Conservation (phyloP, 2,329 filamentous ascomycete genomes). For the Fusarium coicis region DNA sequence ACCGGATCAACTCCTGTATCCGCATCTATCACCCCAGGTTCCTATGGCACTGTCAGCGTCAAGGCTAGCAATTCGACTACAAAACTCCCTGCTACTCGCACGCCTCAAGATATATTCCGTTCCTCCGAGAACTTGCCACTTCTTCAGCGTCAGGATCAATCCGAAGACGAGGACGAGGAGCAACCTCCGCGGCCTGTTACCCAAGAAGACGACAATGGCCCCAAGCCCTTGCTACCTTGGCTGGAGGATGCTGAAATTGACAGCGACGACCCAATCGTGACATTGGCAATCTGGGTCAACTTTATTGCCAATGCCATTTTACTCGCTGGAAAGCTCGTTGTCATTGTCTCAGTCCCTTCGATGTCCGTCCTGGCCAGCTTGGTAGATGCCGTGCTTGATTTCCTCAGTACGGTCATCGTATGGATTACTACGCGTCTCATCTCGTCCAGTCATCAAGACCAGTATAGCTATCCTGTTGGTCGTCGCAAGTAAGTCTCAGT, state of each 20-base stretch:
- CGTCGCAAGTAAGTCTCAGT: constrained; percentile 61
- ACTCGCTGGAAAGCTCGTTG: constrained; percentile 79
- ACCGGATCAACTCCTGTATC: constrained; percentile 30
- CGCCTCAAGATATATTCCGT: constrained; percentile 87
- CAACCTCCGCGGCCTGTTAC: constrained; percentile 26
- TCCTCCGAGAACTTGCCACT: constrained; percentile 76
- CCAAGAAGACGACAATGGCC: constrained; percentile 47
- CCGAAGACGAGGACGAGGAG: constrained; percentile 54
- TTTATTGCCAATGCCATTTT: constrained; percentile 80
- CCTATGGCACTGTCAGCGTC: constrained; percentile 46
- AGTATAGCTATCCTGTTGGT: constrained; percentile 82
- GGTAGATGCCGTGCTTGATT: constrained; percentile 83
- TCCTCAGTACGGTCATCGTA: constrained; percentile 83
- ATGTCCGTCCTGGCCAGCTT: constrained; percentile 83
- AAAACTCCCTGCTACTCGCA: constrained; percentile 74
- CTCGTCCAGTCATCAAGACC: constrained; percentile 71
- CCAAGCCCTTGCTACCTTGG: constrained; percentile 71
- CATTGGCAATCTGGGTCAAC: constrained; percentile 89
- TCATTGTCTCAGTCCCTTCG: constrained; percentile 81
- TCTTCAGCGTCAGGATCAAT: constrained; percentile 60
- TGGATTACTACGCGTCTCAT: constrained; percentile 82
- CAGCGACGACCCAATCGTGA: constrained; percentile 79
- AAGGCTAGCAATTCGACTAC: constrained; percentile 47
- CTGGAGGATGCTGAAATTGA: constrained; percentile 78
- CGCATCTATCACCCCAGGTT: constrained; percentile 35